Evolutionary conservation across 495 filamentous ascomycete species (phyloP).

Genomic region (Copromyces sp.): DNA sequence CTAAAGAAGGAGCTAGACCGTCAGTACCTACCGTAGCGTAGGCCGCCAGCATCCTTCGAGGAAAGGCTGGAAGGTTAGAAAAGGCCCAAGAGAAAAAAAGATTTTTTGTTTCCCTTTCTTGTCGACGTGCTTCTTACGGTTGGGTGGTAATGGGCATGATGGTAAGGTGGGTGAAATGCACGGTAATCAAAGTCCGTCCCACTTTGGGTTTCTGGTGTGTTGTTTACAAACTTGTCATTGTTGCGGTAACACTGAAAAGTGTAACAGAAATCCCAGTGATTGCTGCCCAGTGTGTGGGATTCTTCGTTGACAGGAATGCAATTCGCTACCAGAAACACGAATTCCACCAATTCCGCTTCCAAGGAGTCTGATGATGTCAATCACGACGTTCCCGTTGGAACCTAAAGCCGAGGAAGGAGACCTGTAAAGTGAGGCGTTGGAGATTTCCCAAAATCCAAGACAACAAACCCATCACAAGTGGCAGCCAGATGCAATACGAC

Average conservation of each 20-base stretch:
- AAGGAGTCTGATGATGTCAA: not conserved
- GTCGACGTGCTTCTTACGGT: not conserved
- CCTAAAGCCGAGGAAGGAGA: not conserved
- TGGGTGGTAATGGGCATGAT: not conserved
- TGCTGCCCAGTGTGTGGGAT: not conserved
- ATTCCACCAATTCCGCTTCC: not conserved
- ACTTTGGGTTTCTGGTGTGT: not conserved
- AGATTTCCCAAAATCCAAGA: not conserved
- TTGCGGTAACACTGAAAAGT: not conserved
- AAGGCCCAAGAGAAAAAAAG: not conserved
- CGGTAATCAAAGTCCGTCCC: not conserved
- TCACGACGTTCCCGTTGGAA: not conserved
- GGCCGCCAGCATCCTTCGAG: not conserved
- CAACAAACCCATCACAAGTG: not conserved
- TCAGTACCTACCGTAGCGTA: not conserved
- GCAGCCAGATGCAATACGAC: not conserved
- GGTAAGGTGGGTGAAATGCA: not conserved
- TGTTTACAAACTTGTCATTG: not conserved
- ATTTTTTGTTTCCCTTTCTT: not conserved
- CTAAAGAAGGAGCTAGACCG: not conserved
- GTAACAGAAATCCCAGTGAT: not conserved
- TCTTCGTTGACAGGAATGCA: not conserved
- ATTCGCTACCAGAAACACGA: not conserved
- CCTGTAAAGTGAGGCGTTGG: not conserved
- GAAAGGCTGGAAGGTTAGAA: not conserved